Conservation (phyloP, 1,284 basidiomycete genomes). For the Gymnopus androsaceus region DNA sequence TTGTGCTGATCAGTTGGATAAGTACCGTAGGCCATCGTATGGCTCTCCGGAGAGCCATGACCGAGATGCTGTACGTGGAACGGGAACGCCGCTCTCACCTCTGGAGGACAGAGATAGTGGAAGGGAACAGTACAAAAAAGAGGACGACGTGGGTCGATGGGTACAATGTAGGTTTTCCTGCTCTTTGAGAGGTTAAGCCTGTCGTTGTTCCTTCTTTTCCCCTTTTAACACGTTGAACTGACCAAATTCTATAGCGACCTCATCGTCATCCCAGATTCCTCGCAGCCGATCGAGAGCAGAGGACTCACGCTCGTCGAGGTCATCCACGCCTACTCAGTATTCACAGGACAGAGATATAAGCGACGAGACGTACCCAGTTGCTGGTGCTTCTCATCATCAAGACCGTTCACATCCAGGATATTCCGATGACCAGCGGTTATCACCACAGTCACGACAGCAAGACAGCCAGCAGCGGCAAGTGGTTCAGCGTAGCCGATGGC, state of each 20-base stretch:
- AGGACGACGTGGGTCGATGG: conserved; percentile 36
- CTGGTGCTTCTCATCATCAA: conserved; percentile 6
- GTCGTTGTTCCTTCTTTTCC: not conserved
- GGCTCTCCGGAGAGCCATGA: conserved; percentile 15
- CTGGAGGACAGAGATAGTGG: conserved; percentile 12
- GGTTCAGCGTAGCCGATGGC: conserved; percentile 67
- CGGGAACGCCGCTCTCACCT: conserved; percentile 12
- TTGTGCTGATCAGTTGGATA: conserved; percentile 43
- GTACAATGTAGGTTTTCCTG: conserved; percentile 32
- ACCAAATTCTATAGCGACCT: no score
- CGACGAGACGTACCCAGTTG: conserved; percentile 23
- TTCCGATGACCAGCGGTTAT: not conserved
- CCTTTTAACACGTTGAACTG: no score
- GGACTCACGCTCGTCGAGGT: no score
- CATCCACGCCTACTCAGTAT: no score
- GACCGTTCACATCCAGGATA: not conserved
- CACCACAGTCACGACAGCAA: not conserved
- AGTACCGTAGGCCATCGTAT: conserved; percentile 46
- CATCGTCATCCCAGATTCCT: no score
- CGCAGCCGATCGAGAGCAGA: no score
- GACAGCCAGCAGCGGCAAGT: not conserved
- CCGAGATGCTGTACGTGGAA: not conserved
- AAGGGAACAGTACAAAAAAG: conserved; percentile 20
- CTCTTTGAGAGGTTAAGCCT: conserved; percentile 2
- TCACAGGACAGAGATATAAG: no score